These are phyloP conservation scores for Aotearoamyces nothofagi DNA, from an alignment of 2,329 filamentous ascomycete species.

Conservation along the genomic window DNA sequence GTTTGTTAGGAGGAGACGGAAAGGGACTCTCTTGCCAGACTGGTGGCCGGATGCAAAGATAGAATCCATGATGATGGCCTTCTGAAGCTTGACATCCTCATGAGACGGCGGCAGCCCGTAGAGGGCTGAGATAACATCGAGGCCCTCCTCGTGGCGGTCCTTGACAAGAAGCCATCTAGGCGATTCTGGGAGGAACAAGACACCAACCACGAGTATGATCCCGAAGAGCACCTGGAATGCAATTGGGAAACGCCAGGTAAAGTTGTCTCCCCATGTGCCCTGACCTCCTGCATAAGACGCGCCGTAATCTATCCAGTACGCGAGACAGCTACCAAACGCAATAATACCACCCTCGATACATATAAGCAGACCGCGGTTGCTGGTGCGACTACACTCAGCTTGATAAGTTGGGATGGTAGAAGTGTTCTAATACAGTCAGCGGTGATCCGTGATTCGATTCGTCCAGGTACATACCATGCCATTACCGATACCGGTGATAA, in stretches of 20 bases:
- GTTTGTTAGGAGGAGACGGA: conserved; percentile 30
- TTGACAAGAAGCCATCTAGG: conserved; percentile 94
- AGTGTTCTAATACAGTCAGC: too few relatives aligned
- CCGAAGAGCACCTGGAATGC: conserved; percentile 92
- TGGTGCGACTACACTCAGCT: conserved; percentile 33
- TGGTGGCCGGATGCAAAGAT: conserved; percentile 23
- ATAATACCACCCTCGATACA: conserved; percentile 42
- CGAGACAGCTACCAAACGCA: conserved; percentile 55
- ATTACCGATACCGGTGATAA: conserved; percentile 33
- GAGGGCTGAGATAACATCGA: conserved; percentile 90
- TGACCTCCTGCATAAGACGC: too few relatives aligned
- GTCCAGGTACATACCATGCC: too few relatives aligned
- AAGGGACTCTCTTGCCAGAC: conserved; percentile 14
- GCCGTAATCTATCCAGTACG: conserved; percentile 97
- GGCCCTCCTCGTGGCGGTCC: conserved; percentile 92
- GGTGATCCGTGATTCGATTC: too few relatives aligned
- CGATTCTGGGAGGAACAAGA: conserved; percentile 86
- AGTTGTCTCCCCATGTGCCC: too few relatives aligned
- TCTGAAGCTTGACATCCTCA: conserved; percentile 19
- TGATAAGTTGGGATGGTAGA: conserved; percentile 43
- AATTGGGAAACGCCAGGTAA: conserved; percentile 82
- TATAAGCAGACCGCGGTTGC: conserved; percentile 30
- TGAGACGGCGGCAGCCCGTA: conserved; percentile 50
- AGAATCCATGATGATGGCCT: conserved; percentile 19
- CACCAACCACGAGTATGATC: conserved; percentile 64